These are phyloP conservation scores for Brassica juncea DNA, from an alignment of 345 rosid species.

Conservation along the genomic window DNA sequence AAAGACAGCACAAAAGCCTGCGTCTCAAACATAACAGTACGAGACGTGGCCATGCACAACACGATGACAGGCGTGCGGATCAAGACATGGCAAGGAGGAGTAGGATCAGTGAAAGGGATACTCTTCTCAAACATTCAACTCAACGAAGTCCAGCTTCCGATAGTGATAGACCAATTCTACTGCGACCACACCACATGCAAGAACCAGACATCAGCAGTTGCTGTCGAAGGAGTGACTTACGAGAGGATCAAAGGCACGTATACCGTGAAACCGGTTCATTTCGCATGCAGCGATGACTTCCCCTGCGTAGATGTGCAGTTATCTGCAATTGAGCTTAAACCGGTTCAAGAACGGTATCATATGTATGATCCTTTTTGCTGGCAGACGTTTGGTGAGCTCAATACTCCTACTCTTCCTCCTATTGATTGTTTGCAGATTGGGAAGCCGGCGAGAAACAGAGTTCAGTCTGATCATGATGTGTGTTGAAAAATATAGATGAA, in stretches of 20 bases:
- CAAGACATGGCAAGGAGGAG: constrained; percentile 99
- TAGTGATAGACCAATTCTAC: constrained; percentile 85
- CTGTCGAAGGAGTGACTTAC: constrained; percentile 81
- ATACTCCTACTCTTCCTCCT: constrained; percentile 85
- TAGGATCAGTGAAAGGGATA: constrained; percentile 82
- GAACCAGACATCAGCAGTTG: constrained; percentile 86
- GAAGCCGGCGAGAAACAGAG: constrained; percentile 75
- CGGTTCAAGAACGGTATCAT: constrained; percentile 71
- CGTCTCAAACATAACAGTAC: constrained; percentile 87
- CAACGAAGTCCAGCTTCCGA: constrained; percentile 83
- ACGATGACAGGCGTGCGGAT: constrained; percentile 91
- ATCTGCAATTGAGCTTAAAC: constrained; percentile 66
- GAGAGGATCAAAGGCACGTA: constrained; percentile 83
- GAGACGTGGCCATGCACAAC: constrained; percentile 76
- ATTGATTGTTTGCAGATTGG: constrained; percentile 83
- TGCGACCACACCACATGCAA: constrained; percentile 76
- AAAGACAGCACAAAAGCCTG: constrained; percentile 80
- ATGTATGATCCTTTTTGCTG: constrained; percentile 85
- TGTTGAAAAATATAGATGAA: constrained; percentile 52
- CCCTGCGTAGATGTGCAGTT: constrained; percentile 83
- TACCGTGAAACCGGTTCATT: constrained; percentile 80
- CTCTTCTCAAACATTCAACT: constrained; percentile 91
- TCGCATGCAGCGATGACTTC: constrained; percentile 86
- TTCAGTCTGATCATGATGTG: constrained; percentile 57
- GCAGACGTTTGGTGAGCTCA: constrained; percentile 84